Base-by-base conservation (phyloP, 176 grass and related monocot species). In the Zoysia pacifica region DNA sequence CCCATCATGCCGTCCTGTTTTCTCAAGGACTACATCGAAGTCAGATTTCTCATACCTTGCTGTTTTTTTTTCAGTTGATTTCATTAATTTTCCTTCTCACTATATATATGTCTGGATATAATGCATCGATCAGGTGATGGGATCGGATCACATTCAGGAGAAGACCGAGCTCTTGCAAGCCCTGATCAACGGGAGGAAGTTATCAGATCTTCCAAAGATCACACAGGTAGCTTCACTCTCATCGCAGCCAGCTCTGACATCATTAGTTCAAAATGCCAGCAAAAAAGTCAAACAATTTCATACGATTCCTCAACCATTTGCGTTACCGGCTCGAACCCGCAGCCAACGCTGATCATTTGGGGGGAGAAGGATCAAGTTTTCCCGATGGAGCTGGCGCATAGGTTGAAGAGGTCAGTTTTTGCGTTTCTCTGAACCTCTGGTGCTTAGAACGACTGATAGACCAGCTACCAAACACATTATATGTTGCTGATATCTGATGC, bases 291-390 rank as follows among this genome's bases (percentile, higher is more conserved):
- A 38, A 1, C 4, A 65, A 40, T 5, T 39, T 1, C 5, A 56
- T 15, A 35, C 36, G 67, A 69, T 9, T 69, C 44, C 12, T 35
- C 5, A 47, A 35, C 3, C 49, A 52, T 50, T 62, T 70, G 9
- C 42, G 59, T 65, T 64, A 9, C 43, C 50, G 7, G 18, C 59
- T 18, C 54, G 58, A 71, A 13, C 54, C 13, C 80, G 74, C 87
- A 90, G 91, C 82, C 72, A 70, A 94, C 89, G 18, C 79, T 97
- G 87, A 94, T 94, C 73, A 54, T 94, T 61, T 94, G 94, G 94
- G 94, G 91, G 5, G 89, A 94, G 87, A 72, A 94, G 78, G 94
- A 94, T 79, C 73, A 87, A 67, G 87, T 97, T 56, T 97, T 97
- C 68, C 94, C 94, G 52, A 52, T 97, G 82, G 94, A 94, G 84